Conservation (phyloP, 169 alveolate species). For the Plasmodium reichenowi region DNA sequence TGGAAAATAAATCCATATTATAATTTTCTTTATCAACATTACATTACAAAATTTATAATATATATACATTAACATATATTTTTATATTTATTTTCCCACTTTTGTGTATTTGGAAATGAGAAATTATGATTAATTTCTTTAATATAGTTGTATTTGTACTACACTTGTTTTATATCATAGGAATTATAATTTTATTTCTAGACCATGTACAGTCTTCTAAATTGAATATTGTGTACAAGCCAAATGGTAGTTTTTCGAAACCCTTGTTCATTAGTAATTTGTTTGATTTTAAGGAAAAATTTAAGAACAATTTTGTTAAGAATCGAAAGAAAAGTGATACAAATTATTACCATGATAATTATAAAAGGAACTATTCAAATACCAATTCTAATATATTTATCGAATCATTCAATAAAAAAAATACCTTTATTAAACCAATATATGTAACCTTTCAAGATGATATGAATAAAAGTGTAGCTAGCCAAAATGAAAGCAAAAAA, state of each 20-base stretch:
- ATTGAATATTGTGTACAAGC: background rate
- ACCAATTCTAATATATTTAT: background rate
- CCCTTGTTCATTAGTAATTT: background rate
- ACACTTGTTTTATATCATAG: background rate
- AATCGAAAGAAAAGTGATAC: background rate
- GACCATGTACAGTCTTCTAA: conserved; percentile 15
- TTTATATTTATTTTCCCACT: background rate
- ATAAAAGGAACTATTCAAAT: background rate
- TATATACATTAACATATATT: too few species aligned
- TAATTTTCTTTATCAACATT: too few species aligned
- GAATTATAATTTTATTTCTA: conserved; percentile 1
- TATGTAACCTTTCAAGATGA: conserved; percentile 6
- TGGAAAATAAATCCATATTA: too few species aligned
- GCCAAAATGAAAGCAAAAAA: background rate
- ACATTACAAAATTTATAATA: too few species aligned
- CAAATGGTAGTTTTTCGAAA: background rate
- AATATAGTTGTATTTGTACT: background rate
- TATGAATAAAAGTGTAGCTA: background rate
- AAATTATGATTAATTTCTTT: conserved; percentile 26
- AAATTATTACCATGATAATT: background rate
- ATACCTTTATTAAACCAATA: conserved; percentile 22
- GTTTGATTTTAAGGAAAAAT: background rate
- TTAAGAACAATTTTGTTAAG: background rate
- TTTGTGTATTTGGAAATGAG: background rate
- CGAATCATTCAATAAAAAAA: conserved; percentile 28